Evolutionary conservation across 805 yeast genomes (phyloP).

Genomic region (Diddensiella santjacobensis): DNA sequence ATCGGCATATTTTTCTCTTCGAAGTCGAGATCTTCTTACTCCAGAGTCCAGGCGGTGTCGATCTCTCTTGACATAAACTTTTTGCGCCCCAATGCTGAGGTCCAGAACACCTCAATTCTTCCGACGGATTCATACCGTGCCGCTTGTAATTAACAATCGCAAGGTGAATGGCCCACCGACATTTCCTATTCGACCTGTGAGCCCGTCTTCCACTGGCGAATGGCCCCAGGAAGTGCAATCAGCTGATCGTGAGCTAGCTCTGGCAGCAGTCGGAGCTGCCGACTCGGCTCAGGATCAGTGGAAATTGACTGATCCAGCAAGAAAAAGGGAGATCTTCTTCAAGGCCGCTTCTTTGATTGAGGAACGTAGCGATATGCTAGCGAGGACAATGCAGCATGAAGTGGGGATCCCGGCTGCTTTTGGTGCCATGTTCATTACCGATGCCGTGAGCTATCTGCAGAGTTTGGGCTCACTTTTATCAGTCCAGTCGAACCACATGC

Average conservation of each 20-base stretch:
- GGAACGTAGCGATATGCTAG: slow-evolving; percentile 3
- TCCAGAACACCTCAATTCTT: too few relatives aligned
- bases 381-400: slow-evolving; percentile 40
- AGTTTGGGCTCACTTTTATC: slow-evolving; percentile 79
- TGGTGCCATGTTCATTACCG: slow-evolving; percentile 67
- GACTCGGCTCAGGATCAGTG: slow-evolving; percentile 3
- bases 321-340: slow-evolving; percentile 11
- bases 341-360: slow-evolving; percentile 14
- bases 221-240: neutral
- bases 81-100: too few relatives aligned
- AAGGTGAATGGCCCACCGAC: neutral
- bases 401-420: slow-evolving; percentile 55
- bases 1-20: too few relatives aligned
- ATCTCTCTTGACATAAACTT: too few relatives aligned
- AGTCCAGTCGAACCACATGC: slow-evolving; percentile 51
- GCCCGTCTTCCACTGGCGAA: neutral
- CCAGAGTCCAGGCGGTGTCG: too few relatives aligned
- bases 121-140: neutral
- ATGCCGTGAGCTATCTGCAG: slow-evolving; percentile 59
- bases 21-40: too few relatives aligned
- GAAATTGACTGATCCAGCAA: slow-evolving; percentile 3
- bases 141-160: neutral
- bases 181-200: neutral
- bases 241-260: neutral
- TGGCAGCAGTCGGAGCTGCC: slow-evolving; percentile 6